These are phyloP conservation scores for Russula ochroleuca DNA, from an alignment of 768 basidiomycete species.

Conservation along the genomic window DNA sequence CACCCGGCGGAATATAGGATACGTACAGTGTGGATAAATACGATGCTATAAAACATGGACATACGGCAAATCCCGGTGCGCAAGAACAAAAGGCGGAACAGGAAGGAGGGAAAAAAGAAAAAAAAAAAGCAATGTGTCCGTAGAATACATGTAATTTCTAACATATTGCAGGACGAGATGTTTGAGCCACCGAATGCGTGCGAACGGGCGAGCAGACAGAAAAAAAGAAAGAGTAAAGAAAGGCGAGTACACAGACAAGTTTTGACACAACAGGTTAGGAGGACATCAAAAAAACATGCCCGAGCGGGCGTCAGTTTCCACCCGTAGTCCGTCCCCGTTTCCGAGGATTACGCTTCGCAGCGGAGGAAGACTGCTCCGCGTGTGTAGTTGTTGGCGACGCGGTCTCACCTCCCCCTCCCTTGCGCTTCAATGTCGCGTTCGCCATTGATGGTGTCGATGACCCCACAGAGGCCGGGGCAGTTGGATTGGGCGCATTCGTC, in stretches of 20 bases:
- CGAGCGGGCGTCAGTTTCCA: constrained; percentile 36
- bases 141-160: constrained; percentile 28
- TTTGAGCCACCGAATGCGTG: constrained; percentile 22
- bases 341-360: constrained; percentile 47
- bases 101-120: constrained; percentile 25
- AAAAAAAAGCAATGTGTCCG: constrained; percentile 19
- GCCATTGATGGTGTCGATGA: constrained; percentile 33
- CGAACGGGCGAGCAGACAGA: constrained; percentile 6
- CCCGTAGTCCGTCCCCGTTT: constrained; percentile 53
- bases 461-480: constrained; percentile 11
- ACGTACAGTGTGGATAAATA: constrained; percentile 32
- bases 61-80: constrained; percentile 29
- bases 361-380: constrained; percentile 42
- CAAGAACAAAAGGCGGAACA: constrained; percentile 26
- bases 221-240: too few relatives aligned
- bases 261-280: not conserved
- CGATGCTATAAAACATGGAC: constrained; percentile 34
- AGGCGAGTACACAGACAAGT: constrained; percentile 7
- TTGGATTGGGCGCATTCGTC: constrained; percentile 26
- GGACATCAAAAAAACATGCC: constrained; percentile 8
- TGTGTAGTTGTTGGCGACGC: constrained; percentile 51
- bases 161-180: constrained; percentile 28
- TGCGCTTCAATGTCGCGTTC: constrained; percentile 37
- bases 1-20: constrained; percentile 25
- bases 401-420: constrained; percentile 34